Conservation (phyloP, 768 basidiomycete species). For the Leccinum disarticulatum region DNA sequence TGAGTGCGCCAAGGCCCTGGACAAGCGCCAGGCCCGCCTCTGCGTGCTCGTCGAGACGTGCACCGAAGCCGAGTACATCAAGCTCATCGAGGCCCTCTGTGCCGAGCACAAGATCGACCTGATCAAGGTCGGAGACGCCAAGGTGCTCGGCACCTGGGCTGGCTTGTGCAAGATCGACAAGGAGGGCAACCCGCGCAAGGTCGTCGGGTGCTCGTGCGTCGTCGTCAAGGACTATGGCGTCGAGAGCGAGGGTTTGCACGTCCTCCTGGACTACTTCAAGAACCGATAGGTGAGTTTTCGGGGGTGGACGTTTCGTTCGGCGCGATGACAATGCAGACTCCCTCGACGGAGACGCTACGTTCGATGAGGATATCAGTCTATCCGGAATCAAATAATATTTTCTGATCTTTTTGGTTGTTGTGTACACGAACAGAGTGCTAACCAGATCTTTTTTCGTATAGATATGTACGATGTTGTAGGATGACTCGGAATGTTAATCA, state of each 20-base stretch:
- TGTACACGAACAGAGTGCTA: slow-evolving; percentile 7
- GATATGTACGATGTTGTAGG: slow-evolving; percentile 14
- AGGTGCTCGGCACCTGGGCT: slow-evolving; percentile 97
- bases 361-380: slow-evolving; percentile 55
- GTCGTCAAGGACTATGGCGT: slow-evolving; percentile 98
- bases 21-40: slow-evolving; percentile 97
- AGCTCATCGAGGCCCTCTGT: slow-evolving; percentile 99
- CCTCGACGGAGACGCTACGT: slow-evolving; percentile 75
- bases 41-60: slow-evolving; percentile 99
- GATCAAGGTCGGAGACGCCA: slow-evolving; percentile 98
- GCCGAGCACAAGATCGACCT: slow-evolving; percentile 99
- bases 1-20: slow-evolving; percentile 96
- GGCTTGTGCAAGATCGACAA: slow-evolving; percentile 99
- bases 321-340: slow-evolving; percentile 88
- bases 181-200: slow-evolving; percentile 96
- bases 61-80: slow-evolving; percentile 99
- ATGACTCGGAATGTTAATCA: slow-evolving; percentile 4
- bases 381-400: slow-evolving; percentile 36
- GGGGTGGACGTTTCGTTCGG: slow-evolving; percentile 10
- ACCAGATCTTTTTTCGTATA: slow-evolving; percentile 11
- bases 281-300: slow-evolving; percentile 59
- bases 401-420: slow-evolving; percentile 50
- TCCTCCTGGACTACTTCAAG: slow-evolving; percentile 96
- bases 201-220: slow-evolving; percentile 91
- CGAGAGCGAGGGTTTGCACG: slow-evolving; percentile 93